Base-by-base conservation (phyloP, 2,329 filamentous ascomycete species). In the Penicillium expansum region DNA sequence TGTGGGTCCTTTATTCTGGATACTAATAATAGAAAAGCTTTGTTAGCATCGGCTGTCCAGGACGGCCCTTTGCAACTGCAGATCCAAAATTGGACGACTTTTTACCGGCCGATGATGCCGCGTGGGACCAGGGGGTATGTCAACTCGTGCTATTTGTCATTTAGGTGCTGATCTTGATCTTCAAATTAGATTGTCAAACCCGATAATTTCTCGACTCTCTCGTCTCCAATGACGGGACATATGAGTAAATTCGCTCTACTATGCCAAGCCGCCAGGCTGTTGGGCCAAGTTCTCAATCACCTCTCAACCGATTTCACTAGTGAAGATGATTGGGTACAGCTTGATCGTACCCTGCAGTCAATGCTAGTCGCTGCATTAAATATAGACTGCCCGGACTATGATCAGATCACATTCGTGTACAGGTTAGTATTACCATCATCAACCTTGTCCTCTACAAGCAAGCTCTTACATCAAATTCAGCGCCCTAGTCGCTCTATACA, bases 161-260 rank as follows among this genome's bases (percentile, higher is more conserved):
- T 43, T 13, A 27, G 22, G 6, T 29, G 22, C 41, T 24, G 24
- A 24, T 24, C 24, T 24, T 43, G 8, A 43, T 43, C 8, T 22
- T 43, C 16, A n/a, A 9, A 43, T n/a, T n/a, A 29, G 41, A 43
- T 22, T 7, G 22, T 43, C 52, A 33, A 55, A 54, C 57, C 29
- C 53, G 62, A 18, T 50, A 63, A 38, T 51, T 39, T 38, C 49
- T 54, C 47, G 14, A 60, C 52, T 4, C 35, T 68, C 11, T 65
- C 62, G n/a, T 61, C 56, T 11, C 66, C 65, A 38, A 60, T 61
- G 57, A 62, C 55, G 37, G 52, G 49, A 24, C 64, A 68, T 39
- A 67, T 68, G 63, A 67, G 65, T 44, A 68, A 61, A 54, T 67
- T 64, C 45, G 56, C 61, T 20, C 47, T 64, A 27, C n/a, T 56